phyloP scores from a whole-genome alignment of 192 early-diverging fungal species.

The Coemansia sp. region DNA sequence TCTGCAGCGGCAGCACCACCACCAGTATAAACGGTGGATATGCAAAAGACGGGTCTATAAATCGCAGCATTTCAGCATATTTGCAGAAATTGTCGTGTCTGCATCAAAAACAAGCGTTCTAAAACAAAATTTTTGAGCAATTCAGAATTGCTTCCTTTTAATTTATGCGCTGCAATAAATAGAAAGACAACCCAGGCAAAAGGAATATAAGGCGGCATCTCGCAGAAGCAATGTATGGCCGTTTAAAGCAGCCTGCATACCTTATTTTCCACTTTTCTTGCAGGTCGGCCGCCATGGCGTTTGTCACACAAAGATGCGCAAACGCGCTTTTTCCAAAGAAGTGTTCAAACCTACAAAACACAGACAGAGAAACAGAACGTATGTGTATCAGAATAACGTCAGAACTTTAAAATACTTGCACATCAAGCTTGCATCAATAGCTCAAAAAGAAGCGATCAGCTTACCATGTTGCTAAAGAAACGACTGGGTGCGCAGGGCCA shows the following conservation, averaged over 20 bases:
- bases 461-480: slow-evolving; percentile 32
- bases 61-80: not conserved
- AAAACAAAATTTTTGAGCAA: not conserved
- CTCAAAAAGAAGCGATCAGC: too few species aligned
- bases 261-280: slow-evolving; percentile 60
- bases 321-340: slow-evolving; percentile 58
- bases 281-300: slow-evolving; percentile 75
- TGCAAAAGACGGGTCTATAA: not conserved
- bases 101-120: not conserved
- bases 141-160: not conserved
- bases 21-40: not conserved
- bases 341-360: slow-evolving; percentile 36
- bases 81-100: not conserved
- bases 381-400: too few species aligned
- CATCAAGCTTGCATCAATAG: not conserved
- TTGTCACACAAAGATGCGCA: slow-evolving; percentile 84
- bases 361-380: not conserved
- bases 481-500: slow-evolving; percentile 57
- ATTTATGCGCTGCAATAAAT: not conserved
- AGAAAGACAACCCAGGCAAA: not conserved
- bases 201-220: not conserved
- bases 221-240: slow-evolving; percentile 7
- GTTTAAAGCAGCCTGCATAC: slow-evolving; percentile 40
- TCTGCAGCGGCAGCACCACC: not conserved
- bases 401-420: too few species aligned